Base-by-base conservation (phyloP, 1,139 yeast species). In the Candida dubliniensis region DNA sequence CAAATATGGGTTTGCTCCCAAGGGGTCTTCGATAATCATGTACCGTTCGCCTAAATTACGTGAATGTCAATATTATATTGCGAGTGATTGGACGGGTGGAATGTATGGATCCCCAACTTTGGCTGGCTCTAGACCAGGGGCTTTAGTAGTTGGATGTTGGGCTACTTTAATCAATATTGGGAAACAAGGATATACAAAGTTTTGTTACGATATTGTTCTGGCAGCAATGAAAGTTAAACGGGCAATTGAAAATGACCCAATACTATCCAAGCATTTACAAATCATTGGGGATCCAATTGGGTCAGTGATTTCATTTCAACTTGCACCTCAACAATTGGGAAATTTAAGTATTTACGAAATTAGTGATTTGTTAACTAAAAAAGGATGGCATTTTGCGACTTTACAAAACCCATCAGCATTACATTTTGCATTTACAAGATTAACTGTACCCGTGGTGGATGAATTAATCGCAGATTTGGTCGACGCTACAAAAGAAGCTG, bases 81-180 rank as follows among this genome's bases (percentile, higher is more conserved):
- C 82, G 46, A 72, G 90, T 1, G 88, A 84, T 48, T 93, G 99
- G 99, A 74, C 84, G 8, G 99, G 99, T 37, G 99, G 99, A 1
- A 72, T 93, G 58, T 93, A 93, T 59, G 99, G 97, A 0, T 89
- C 97, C 0, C 97, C 98, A 2, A 93, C 98, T 0, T 70, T 93
- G 42, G 98, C 98, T 0, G 99, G 99, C 0, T 88, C 96, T 8
- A 80, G 98, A 52, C 98, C 98, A 0, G 99, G 99, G 43, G 98
- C 98, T 0, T 71, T 93, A 41, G 87, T 90, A 77, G 98, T 87
- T 12, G 98, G 97, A 0, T 91, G 98, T 61, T 93, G 98, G 98
- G 95, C 96, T 0, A 90, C 97, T 0, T 69, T 93, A 72, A 67
- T 91, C 41, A 74, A 76, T 51, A 74, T 90, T 46, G 99, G 99